Percentiles rank a stretch among this genome's conserved stretches.
Conservation (phyloP, 768 basidiomycete genomes). For the Kondoa subrosea region DNA sequence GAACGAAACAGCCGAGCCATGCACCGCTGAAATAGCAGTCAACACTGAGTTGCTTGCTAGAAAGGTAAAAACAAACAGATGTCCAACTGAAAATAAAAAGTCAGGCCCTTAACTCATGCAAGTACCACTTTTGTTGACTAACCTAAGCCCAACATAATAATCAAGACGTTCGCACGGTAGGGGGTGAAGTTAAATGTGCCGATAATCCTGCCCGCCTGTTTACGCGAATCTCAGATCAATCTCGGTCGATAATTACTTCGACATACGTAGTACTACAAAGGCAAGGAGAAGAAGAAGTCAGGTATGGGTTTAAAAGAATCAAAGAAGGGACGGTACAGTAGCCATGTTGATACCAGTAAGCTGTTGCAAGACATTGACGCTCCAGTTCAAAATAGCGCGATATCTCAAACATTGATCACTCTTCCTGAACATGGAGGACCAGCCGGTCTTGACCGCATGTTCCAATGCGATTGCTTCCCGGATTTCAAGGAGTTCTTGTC, state of each 20-base stretch:
- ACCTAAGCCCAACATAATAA: slow-evolving; percentile 9
- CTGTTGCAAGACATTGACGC: slow-evolving; percentile 20
- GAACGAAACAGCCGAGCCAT: slow-evolving; percentile 15
- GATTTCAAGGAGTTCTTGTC: slow-evolving; percentile 22
- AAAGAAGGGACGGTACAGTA: no score
- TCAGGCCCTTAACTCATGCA: no score
- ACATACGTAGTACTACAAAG: no score
- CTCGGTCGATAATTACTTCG: no score
- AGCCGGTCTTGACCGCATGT: slow-evolving; percentile 11
- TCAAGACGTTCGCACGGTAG: slow-evolving; percentile 14
- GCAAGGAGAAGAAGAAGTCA: no score
- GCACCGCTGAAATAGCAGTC: slow-evolving; percentile 1
- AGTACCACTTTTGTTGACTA: no score
- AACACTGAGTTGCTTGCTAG: no score
- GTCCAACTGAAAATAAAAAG: no score
- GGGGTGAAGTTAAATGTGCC: slow-evolving; percentile 1
- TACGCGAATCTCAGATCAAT: no score
- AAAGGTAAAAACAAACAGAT: no score
- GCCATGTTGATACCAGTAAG: slow-evolving; percentile 26
- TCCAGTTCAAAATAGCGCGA: slow-evolving; percentile 19
- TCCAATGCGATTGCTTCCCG: slow-evolving; percentile 24
- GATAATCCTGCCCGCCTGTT: slow-evolving; percentile 16
- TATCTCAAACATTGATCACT: slow-evolving; percentile 17
- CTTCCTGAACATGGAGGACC: background rate
- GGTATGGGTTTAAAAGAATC: no score